A percentile compares a stretch with the other conserved stretches of the same genome.
phyloP scores from a whole-genome alignment of 2,329 filamentous ascomycete species.

The Fonsecaea pedrosoi region DNA sequence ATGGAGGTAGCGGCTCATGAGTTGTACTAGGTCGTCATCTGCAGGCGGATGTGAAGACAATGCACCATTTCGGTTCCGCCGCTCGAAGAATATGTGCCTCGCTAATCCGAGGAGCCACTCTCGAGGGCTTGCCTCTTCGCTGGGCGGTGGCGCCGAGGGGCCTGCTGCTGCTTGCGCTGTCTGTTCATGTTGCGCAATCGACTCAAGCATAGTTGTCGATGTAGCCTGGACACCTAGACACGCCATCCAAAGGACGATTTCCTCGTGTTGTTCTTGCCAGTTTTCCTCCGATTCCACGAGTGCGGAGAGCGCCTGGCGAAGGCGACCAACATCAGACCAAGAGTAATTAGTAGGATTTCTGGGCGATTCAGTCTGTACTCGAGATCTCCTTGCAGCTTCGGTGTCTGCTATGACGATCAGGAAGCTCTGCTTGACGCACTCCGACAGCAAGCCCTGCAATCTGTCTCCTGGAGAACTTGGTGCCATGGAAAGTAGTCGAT shows the following conservation, averaged over 20 bases:
- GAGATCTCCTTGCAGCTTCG: slow-evolving; percentile 5
- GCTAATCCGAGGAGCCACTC: slow-evolving; percentile 28
- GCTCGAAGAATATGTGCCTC: slow-evolving; percentile 9
- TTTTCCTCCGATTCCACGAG: slow-evolving; percentile 10
- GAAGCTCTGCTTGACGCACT: slow-evolving; percentile 26
- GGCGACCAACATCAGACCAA: slow-evolving; percentile 17
- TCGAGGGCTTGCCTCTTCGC: slow-evolving; percentile 4
- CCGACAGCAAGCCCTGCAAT: slow-evolving; percentile 15
- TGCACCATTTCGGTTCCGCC: slow-evolving; percentile 3
- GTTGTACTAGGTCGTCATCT: slow-evolving; percentile 17
- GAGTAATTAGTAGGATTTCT: slow-evolving; percentile 13
- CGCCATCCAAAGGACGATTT: slow-evolving; percentile 30
- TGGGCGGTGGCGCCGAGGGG: neutral
- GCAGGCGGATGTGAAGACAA: slow-evolving; percentile 3
- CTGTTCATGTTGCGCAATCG: neutral
- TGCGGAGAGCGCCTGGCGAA: slow-evolving; percentile 13
- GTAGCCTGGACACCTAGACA: slow-evolving; percentile 22
- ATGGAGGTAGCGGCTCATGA: slow-evolving; percentile 29
- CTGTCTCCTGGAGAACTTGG: neutral
- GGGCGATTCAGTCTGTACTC: neutral
- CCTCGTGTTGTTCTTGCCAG: slow-evolving; percentile 20
- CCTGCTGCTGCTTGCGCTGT: neutral
- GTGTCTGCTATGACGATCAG: slow-evolving; percentile 22
- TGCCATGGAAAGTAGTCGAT: slow-evolving; percentile 26
- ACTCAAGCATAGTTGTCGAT: neutral